phyloP scores from a whole-genome alignment of 257 asterid genomes.

The Linaria vulgaris region DNA sequence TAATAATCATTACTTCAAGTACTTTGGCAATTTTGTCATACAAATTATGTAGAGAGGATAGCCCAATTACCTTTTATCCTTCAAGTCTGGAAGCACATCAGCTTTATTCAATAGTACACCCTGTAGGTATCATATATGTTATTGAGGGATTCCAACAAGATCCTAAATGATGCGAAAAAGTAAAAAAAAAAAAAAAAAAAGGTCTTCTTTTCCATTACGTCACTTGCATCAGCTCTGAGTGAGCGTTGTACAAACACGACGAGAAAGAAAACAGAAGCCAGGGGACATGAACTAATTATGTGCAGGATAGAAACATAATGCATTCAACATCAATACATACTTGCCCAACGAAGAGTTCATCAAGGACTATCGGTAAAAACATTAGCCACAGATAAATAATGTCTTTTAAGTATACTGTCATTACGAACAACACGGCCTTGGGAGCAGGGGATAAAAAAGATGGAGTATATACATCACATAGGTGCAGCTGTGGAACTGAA shows the following conservation, averaged over 20 bases:
- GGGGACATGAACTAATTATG: not conserved
- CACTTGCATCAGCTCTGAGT: not conserved
- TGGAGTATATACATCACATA: not conserved
- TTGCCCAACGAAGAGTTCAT: not conserved
- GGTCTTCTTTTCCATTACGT: not conserved
- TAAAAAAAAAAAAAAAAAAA: not conserved
- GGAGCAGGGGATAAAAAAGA: not conserved
- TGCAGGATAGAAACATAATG: not conserved
- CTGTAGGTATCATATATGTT: conserved; percentile 36
- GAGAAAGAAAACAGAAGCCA: not conserved
- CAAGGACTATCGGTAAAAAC: too few relatives aligned
- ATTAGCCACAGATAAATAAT: not conserved
- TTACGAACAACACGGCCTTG: not conserved
- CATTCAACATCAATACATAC: not conserved
- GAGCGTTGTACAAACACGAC: not conserved
- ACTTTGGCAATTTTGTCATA: not conserved
- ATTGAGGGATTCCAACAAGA: conserved; percentile 8
- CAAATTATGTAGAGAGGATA: not conserved
- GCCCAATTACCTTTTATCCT: conserved; percentile 46
- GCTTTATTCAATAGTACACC: conserved; percentile 42
- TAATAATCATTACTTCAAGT: conserved; percentile 5
- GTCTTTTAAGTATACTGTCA: not conserved
- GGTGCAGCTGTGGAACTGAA: not conserved
- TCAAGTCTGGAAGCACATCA: conserved; percentile 35
- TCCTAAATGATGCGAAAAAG: too few relatives aligned